These are phyloP conservation scores for Boletellus deceptivus DNA, from an alignment of 1,284 basidiomycete genomes.

Conservation along the genomic window DNA sequence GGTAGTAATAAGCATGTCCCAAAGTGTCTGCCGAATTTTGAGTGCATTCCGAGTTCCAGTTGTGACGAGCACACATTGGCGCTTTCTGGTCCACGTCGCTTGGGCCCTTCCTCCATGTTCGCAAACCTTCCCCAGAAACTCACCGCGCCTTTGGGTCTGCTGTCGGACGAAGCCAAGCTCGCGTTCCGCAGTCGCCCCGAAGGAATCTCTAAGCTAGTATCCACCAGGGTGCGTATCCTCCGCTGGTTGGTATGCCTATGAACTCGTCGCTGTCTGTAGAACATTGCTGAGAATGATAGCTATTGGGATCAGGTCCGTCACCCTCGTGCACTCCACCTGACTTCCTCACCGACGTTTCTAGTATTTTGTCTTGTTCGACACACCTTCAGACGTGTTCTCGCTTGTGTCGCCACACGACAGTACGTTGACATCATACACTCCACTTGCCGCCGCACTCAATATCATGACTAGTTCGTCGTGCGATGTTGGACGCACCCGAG, in stretches of 20 bases:
- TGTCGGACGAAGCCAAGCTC: slow-evolving; percentile 85
- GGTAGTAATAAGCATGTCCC: no score
- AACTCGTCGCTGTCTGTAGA: slow-evolving; percentile 39
- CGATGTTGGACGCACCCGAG: slow-evolving; percentile 76
- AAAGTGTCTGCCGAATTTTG: neutral
- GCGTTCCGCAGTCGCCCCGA: slow-evolving; percentile 79
- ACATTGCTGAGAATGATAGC: slow-evolving; percentile 67
- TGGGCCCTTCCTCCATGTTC: slow-evolving; percentile 44
- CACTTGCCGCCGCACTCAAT: neutral
- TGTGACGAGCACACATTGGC: neutral
- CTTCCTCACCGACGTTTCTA: slow-evolving; percentile 35
- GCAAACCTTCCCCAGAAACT: slow-evolving; percentile 67
- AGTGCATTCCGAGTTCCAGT: neutral
- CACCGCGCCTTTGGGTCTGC: slow-evolving; percentile 74
- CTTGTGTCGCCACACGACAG: slow-evolving; percentile 84
- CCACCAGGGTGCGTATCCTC: slow-evolving; percentile 52
- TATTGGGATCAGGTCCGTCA: slow-evolving; percentile 82
- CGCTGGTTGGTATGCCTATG: slow-evolving; percentile 2
- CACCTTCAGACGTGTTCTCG: slow-evolving; percentile 84
- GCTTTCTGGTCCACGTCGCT: neutral
- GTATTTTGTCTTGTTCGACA: slow-evolving; percentile 84
- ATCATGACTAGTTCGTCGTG: slow-evolving; percentile 62
- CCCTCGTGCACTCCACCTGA: neutral
- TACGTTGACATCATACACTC: slow-evolving; percentile 52
- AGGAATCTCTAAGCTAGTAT: slow-evolving; percentile 74